Conservation (phyloP, 176 grass and related monocot genomes). For the Oryza officinalis region DNA sequence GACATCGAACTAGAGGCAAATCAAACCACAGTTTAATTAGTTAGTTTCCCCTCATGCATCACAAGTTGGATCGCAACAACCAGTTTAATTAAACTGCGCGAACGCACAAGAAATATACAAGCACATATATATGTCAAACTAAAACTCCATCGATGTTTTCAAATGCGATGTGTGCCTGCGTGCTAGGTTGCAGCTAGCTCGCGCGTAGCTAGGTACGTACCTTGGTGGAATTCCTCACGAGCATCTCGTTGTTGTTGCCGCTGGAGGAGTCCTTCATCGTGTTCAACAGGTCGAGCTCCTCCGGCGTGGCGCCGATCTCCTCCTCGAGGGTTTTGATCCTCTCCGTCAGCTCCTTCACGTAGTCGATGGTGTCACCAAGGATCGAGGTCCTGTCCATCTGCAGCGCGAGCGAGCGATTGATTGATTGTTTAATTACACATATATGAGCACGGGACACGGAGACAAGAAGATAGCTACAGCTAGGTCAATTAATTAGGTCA, state of each 20-base stretch:
- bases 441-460: background rate
- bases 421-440: background rate
- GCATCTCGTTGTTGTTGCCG: conserved; percentile 50
- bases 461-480: background rate
- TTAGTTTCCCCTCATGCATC: background rate
- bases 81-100: background rate
- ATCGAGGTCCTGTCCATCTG: conserved; percentile 88
- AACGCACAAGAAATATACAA: conserved; percentile 14
- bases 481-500: conserved; percentile 10
- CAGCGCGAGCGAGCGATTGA: background rate
- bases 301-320: conserved; percentile 42
- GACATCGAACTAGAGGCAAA: conserved; percentile 60
- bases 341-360: conserved; percentile 74
- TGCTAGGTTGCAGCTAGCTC: background rate
- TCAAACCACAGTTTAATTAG: background rate
- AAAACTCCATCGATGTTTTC: background rate
- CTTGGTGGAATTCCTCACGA: conserved; percentile 66
- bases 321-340: conserved; percentile 66
- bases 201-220: background rate
- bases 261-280: conserved; percentile 38
- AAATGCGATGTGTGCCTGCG: background rate
- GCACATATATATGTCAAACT: background rate
- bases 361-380: conserved; percentile 85
- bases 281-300: conserved; percentile 49
- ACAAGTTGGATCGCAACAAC: background rate